Percentiles rank a stretch among this genome's conserved stretches.
phyloP scores from a whole-genome alignment of 1,284 basidiomycete genomes.

The Tylopilus sp. region DNA sequence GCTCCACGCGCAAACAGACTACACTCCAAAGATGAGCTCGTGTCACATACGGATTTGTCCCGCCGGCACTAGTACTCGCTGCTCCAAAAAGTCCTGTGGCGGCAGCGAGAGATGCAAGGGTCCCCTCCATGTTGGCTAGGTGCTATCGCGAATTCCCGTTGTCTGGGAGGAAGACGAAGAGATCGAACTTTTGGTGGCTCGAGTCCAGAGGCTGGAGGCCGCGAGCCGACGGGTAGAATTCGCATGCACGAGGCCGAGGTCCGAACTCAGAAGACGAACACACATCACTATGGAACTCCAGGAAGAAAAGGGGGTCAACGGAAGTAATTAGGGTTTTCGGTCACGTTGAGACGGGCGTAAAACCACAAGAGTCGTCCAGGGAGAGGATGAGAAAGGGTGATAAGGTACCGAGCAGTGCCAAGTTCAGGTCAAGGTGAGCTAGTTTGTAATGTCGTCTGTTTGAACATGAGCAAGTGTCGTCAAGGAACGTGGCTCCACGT shows the following conservation, averaged over 20 bases:
- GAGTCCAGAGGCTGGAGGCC: slow-evolving; percentile 7
- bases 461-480: slow-evolving; percentile 25
- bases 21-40: slow-evolving; percentile 23
- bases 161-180: neutral
- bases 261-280: slow-evolving; percentile 21
- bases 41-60: slow-evolving; percentile 19
- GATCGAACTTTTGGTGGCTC: neutral
- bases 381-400: slow-evolving; percentile 8
- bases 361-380: slow-evolving; percentile 18
- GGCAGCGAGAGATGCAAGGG: neutral
- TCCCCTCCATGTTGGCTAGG: slow-evolving; percentile 8
- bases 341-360: slow-evolving; percentile 27
- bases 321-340: slow-evolving; percentile 12
- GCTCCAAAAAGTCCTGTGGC: neutral
- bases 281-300: slow-evolving; percentile 20
- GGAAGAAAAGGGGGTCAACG: slow-evolving; percentile 11
- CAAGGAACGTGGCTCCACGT: slow-evolving; percentile 21
- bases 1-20: slow-evolving; percentile 22
- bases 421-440: slow-evolving; percentile 25
- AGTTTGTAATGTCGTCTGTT: slow-evolving; percentile 26
- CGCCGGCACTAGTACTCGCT: neutral
- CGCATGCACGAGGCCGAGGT: slow-evolving; percentile 25
- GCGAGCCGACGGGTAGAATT: slow-evolving; percentile 6
- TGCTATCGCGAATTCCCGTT: neutral
- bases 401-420: slow-evolving; percentile 19